Evolutionary conservation across 805 yeast genomes (phyloP).

Genomic region (Cyberlindnera amylophila): DNA sequence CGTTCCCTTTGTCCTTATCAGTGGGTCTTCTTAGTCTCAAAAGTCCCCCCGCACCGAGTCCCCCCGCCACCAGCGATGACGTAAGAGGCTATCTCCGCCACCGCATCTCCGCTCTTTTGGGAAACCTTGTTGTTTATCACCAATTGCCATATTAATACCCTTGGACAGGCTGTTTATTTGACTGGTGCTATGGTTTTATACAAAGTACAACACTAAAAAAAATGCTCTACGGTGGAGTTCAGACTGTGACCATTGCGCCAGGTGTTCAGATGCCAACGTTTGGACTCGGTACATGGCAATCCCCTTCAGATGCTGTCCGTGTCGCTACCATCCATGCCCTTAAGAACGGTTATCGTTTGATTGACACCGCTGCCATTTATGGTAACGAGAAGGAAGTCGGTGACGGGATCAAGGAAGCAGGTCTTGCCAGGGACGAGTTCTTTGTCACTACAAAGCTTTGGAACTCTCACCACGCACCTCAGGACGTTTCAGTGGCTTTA

Average conservation of each 20-base stretch:
- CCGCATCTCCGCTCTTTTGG: too few species aligned
- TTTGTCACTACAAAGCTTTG: slow-evolving; percentile 60
- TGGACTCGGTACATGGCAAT: slow-evolving; percentile 50
- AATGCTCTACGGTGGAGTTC: slow-evolving; percentile 6
- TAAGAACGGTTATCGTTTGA: slow-evolving; percentile 49
- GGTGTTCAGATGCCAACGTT: slow-evolving; percentile 46
- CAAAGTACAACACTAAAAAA: too few species aligned
- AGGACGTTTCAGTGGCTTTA: slow-evolving; percentile 38
- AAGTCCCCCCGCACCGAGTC: too few species aligned
- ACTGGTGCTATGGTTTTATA: too few species aligned
- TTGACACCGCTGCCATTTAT: slow-evolving; percentile 66
- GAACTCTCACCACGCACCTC: slow-evolving; percentile 39
- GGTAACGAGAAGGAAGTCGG: slow-evolving; percentile 56
- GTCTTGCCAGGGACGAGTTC: slow-evolving; percentile 38
- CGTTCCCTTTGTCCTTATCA: too few species aligned
- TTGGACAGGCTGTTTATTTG: too few species aligned
- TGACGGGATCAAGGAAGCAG: slow-evolving; percentile 43
- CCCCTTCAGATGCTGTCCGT: slow-evolving; percentile 31
- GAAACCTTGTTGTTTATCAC: too few species aligned
- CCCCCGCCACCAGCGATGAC: too few species aligned
- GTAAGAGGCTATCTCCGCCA: too few species aligned
- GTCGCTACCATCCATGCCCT: slow-evolving; percentile 44
- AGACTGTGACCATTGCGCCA: slow-evolving; percentile 37
- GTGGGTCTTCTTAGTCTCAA: too few species aligned
- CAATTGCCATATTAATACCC: too few species aligned